Evolutionary conservation across 202 grass and related monocot species (phyloP).

Genomic region (Schoenoplectus tabernaemontani): DNA sequence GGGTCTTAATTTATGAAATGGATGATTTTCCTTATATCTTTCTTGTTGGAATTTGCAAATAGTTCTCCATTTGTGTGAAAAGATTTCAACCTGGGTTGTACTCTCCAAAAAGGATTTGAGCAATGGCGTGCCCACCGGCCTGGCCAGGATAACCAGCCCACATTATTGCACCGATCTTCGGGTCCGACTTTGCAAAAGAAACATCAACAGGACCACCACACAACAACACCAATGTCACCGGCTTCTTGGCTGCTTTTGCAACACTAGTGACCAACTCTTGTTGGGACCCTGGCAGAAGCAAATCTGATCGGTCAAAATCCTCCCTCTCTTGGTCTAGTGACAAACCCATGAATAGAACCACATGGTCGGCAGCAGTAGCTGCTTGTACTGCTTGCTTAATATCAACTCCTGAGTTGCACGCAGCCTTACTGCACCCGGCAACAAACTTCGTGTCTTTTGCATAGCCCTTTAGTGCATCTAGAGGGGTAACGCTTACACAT

Average conservation of each 20-base stretch:
- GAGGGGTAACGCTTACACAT: slow-evolving; percentile 43
- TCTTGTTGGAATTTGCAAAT: no score
- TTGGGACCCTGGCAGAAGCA: slow-evolving; percentile 26
- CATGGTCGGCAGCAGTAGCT: slow-evolving; percentile 38
- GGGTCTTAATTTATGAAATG: neutral
- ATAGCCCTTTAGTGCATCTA: slow-evolving; percentile 50
- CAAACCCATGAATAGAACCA: slow-evolving; percentile 77
- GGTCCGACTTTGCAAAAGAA: slow-evolving; percentile 58
- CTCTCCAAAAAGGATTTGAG: slow-evolving; percentile 32
- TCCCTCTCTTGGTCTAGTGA: slow-evolving; percentile 28
- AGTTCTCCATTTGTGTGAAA: no score
- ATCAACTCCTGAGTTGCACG: slow-evolving; percentile 26
- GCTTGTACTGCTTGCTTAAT: slow-evolving; percentile 33
- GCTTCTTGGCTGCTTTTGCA: slow-evolving; percentile 21
- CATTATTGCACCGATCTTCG: slow-evolving; percentile 56
- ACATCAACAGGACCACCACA: slow-evolving; percentile 39
- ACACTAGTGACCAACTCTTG: slow-evolving; percentile 30
- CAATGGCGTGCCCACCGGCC: slow-evolving; percentile 22
- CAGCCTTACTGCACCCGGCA: slow-evolving; percentile 45
- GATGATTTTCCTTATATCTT: no score
- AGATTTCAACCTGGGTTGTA: slow-evolving; percentile 32
- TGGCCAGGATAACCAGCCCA: slow-evolving; percentile 21
- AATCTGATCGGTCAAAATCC: slow-evolving; percentile 19
- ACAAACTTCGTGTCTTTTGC: slow-evolving; percentile 34
- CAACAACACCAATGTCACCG: slow-evolving; percentile 26